phyloP scores from a whole-genome alignment of 371 early-diverging fungal species.

The Batkoa obscura region DNA sequence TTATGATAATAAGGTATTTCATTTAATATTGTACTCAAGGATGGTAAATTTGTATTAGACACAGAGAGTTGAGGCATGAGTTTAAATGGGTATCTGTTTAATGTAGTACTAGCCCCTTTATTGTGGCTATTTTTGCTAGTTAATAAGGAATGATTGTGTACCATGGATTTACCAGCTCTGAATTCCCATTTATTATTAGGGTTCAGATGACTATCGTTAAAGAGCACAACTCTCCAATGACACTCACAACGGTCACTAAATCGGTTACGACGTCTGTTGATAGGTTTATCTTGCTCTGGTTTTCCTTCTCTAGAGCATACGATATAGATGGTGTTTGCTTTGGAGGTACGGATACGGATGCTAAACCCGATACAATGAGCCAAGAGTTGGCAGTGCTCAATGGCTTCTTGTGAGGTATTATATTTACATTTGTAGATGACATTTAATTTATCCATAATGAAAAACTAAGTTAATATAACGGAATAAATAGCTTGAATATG shows the following conservation, averaged over 20 bases:
- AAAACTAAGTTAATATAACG: too few species aligned
- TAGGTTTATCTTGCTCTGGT: conserved; percentile 4
- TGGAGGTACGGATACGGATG: conserved; percentile 4
- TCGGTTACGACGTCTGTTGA: background rate
- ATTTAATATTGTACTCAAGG: too few species aligned
- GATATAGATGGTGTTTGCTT: conserved; percentile 1
- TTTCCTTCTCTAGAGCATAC: conserved; percentile 4
- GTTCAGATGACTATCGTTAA: too few species aligned
- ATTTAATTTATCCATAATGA: conserved; percentile 5
- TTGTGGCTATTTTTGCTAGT: too few species aligned
- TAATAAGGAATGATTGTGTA: conserved; percentile 2
- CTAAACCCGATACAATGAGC: conserved; percentile 2
- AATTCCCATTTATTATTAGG: conserved; percentile 2
- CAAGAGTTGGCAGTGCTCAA: conserved; percentile 1
- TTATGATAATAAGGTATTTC: too few species aligned
- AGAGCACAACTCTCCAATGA: conserved; percentile 5
- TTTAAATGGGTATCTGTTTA: too few species aligned
- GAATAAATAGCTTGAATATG: too few species aligned
- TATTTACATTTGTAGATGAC: background rate
- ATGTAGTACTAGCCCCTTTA: too few species aligned
- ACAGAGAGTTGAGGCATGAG: too few species aligned
- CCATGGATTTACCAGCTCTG: conserved; percentile 13
- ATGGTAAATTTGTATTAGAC: too few species aligned
- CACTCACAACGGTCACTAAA: conserved; percentile 1
- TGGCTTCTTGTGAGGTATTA: background rate